Base-by-base conservation (phyloP, 805 yeast species). In the Lachancea nothofagi region DNA sequence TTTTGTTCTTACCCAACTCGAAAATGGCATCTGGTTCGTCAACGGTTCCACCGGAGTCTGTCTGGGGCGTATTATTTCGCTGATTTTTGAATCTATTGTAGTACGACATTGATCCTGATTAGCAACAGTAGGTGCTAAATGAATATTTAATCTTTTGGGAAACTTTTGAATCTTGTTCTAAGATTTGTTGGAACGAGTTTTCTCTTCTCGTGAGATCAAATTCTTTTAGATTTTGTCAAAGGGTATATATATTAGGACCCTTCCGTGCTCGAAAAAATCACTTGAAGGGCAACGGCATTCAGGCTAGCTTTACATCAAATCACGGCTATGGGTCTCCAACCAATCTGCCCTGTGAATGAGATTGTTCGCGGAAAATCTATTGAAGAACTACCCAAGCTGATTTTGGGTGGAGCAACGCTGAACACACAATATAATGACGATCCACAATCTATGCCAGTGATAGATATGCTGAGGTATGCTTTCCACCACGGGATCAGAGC, bases 371-470 rank as follows among this genome's bases (percentile, higher is more conserved):
- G 38, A 9, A 19, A 12, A 6, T 14, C 31, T 17, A 26, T 35
- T 7, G 32, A 27, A n/a, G 58, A 53, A 10, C 32, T 49, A 19
- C 55, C 52, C 5, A 78, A 80, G 0, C 61, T 89, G 36, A 67
- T 88, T 12, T 65, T 88, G 2, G 97, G 97, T 0, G 96, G 96
- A 1, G 96, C 95, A 0, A 83, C 83, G 3, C 80, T 88, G 69
- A 88, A 86, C 62, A 70, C 76, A 17, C 94, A 83, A 55, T 89
- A 86, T 67, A 75, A 82, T 45, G 76, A 70, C 8, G 73, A 83
- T 50, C 95, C 95, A 1, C 66, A 68, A 25, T 52, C 64, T 0
- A 49, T 85, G 29, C 82, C 86, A 1, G 70, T 79, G 8, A 66
- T 62, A 8, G 77, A 74, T 0, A 72, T 89, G 36, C 49, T 89